phyloP scores from a whole-genome alignment of 1,284 basidiomycete species.

The Ganoderma lucidum region DNA sequence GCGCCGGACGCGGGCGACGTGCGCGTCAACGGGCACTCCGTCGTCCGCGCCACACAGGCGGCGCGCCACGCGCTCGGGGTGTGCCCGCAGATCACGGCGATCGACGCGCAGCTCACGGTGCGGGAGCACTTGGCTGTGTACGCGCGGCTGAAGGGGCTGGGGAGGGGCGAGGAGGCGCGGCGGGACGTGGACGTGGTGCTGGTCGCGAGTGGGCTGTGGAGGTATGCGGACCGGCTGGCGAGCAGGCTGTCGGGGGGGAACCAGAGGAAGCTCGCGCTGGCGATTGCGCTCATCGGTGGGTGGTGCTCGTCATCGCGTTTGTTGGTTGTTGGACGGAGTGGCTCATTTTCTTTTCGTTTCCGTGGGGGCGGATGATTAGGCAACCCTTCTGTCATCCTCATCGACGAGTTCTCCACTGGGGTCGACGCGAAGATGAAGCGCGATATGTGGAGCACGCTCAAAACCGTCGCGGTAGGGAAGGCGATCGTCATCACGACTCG shows the following conservation, averaged over 20 bases:
- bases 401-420: conserved; percentile 87
- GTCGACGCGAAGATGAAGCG: conserved; percentile 86
- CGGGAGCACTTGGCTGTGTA: conserved; percentile 77
- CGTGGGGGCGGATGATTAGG: conserved; percentile 46
- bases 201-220: conserved; percentile 60
- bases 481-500: conserved; percentile 76
- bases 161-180: conserved; percentile 53
- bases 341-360: too few species aligned
- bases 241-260: conserved; percentile 82
- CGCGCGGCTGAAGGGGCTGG: conserved; percentile 73
- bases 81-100: conserved; percentile 86
- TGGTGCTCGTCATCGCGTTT: too few species aligned
- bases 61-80: conserved; percentile 78
- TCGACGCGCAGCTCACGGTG: conserved; percentile 80
- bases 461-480: conserved; percentile 69
- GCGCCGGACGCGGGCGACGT: conserved; percentile 72
- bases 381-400: conserved; percentile 79
- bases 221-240: conserved; percentile 75
- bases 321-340: neutral
- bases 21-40: conserved; percentile 66
- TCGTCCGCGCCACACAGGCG: conserved; percentile 63
- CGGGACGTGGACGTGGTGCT: conserved; percentile 67
- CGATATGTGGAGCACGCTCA: conserved; percentile 81
- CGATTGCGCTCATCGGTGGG: conserved; percentile 80
- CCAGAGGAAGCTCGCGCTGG: conserved; percentile 80